Evolutionary conservation across 768 basidiomycete genomes (phyloP).

Genomic region (Suillus occidentalis): DNA sequence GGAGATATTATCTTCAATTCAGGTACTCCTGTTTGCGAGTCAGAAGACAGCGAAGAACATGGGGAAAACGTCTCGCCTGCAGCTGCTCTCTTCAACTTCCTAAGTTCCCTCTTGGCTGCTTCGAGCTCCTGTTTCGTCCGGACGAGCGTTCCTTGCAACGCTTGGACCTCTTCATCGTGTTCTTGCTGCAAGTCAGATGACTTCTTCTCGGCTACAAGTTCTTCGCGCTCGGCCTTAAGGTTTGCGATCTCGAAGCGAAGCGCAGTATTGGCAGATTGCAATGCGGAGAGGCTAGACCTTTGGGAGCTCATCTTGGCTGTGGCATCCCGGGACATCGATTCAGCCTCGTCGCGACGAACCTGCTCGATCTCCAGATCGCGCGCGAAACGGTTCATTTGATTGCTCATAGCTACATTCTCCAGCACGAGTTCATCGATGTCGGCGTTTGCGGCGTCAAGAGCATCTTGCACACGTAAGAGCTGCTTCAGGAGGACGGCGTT

Average conservation of each 20-base stretch:
- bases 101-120: not conserved
- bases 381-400: not conserved
- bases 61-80: not conserved
- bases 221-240: not conserved
- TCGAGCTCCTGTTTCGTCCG: not conserved
- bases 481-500: not conserved
- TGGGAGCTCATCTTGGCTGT: not conserved
- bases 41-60: not conserved
- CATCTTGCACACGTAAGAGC: not conserved
- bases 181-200: not conserved
- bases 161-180: not conserved
- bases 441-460: not conserved
- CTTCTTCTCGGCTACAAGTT: not conserved
- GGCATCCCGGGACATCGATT: not conserved
- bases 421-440: not conserved
- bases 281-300: not conserved
- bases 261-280: not conserved
- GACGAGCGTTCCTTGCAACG: not conserved
- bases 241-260: not conserved
- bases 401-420: not conserved
- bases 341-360: not conserved
- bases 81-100: slow-evolving; percentile 1
- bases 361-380: not conserved
- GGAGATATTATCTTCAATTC: not conserved
- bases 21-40: not conserved